These are phyloP conservation scores for Hypoxylon sp. DNA, from an alignment of 2,329 filamentous ascomycete genomes.

Conservation along the genomic window DNA sequence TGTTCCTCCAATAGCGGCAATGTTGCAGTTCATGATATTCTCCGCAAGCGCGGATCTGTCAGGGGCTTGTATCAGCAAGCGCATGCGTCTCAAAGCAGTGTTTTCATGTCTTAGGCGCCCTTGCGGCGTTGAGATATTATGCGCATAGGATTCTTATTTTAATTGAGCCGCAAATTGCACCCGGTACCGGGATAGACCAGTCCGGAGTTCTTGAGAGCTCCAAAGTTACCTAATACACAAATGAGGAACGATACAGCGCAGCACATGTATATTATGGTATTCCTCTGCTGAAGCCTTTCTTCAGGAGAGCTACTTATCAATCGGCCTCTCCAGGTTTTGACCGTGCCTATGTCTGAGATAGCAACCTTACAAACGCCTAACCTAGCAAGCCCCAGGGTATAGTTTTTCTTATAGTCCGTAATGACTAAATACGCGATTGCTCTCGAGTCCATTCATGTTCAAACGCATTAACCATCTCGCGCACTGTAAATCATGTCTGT, in stretches of 20 bases:
- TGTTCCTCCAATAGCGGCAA: conserved; percentile 9
- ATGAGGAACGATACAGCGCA: background rate
- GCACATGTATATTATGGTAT: conserved; percentile 3
- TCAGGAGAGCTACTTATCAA: conserved; percentile 4
- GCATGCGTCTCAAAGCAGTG: conserved; percentile 22
- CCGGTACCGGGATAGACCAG: background rate
- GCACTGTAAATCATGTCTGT: conserved; percentile 1
- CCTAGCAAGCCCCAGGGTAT: conserved; percentile 26
- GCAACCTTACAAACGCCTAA: conserved; percentile 19
- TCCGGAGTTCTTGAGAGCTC: background rate
- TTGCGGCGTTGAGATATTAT: conserved; percentile 21
- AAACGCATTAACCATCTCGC: background rate
- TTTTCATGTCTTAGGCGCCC: conserved; percentile 18
- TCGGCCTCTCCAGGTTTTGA: conserved; percentile 1
- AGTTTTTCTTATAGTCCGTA: conserved; percentile 16
- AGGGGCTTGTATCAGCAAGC: conserved; percentile 34
- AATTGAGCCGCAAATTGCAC: background rate
- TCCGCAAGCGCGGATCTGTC: conserved; percentile 21
- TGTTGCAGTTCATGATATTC: background rate
- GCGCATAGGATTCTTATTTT: conserved; percentile 3
- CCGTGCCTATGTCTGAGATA: conserved; percentile 1
- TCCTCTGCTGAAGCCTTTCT: background rate
- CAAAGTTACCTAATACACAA: background rate
- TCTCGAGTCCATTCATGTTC: conserved; percentile 4
- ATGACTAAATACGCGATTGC: conserved; percentile 12